Conservation (phyloP, 768 basidiomycete genomes). For the Calocera viscosa region DNA sequence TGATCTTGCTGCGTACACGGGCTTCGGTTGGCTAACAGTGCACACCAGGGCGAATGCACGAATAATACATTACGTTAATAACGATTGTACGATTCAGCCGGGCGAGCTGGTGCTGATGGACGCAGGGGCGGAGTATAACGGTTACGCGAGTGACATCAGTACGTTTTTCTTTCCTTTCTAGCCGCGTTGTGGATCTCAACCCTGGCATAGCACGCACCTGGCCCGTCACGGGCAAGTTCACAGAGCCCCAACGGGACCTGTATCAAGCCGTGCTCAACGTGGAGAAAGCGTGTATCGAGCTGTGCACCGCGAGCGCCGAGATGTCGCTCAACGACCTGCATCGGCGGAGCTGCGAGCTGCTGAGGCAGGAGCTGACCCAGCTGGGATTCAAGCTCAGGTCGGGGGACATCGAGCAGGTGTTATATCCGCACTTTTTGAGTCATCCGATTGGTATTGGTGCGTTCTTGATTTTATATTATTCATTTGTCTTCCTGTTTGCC, state of each 20-base stretch:
- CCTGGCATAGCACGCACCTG: constrained; percentile 59
- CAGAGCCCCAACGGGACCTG: constrained; percentile 65
- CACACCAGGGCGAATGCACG: constrained; percentile 62
- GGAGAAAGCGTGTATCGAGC: constrained; percentile 27
- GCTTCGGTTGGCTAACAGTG: not conserved
- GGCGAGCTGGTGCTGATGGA: constrained; percentile 77
- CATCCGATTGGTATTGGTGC: constrained; percentile 85
- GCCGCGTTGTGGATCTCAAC: constrained; percentile 4
- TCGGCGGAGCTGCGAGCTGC: constrained; percentile 48
- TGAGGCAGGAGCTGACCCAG: constrained; percentile 62
- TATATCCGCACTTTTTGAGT: constrained; percentile 88
- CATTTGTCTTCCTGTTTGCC: too few relatives aligned
- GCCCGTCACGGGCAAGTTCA: constrained; percentile 73
- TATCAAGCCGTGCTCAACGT: constrained; percentile 43
- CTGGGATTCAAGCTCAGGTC: constrained; percentile 52
- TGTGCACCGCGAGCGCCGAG: constrained; percentile 33
- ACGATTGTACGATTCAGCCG: constrained; percentile 60
- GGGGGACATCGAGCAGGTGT: constrained; percentile 49
- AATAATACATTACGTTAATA: constrained; percentile 88
- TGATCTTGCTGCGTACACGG: not conserved
- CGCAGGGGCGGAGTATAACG: constrained; percentile 86
- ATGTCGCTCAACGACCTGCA: constrained; percentile 69
- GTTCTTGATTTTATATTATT: constrained; percentile 18
- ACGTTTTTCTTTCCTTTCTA: constrained; percentile 19
- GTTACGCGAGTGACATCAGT: constrained; percentile 94